Conservation (phyloP, 73 alveolate species). For the Paramecium caudatum region DNA sequence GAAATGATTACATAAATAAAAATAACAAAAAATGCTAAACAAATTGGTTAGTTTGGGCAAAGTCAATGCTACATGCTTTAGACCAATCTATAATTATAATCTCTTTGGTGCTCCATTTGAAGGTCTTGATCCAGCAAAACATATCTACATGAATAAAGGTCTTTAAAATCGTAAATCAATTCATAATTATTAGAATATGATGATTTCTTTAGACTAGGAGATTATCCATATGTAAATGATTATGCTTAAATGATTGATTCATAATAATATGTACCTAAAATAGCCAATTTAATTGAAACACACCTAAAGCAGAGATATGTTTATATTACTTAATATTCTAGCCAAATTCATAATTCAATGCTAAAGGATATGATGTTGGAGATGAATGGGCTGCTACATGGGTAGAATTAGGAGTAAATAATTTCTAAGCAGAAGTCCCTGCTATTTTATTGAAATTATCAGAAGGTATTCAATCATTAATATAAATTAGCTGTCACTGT, state of each 20-base stretch:
- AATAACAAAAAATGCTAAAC: constrained; percentile 28
- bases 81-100: constrained; percentile 39
- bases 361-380: not conserved
- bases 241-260: constrained; percentile 17
- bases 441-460: constrained; percentile 18
- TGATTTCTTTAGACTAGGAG: constrained; percentile 62
- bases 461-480: constrained; percentile 20
- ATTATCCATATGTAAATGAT: constrained; percentile 45
- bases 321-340: not conserved
- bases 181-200: constrained; percentile 33
- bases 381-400: constrained; percentile 52
- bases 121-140: constrained; percentile 69
- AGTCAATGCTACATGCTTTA: constrained; percentile 15
- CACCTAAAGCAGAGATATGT: constrained; percentile 24
- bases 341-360: constrained; percentile 43
- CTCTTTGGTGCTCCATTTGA: constrained; percentile 35
- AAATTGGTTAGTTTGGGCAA: constrained; percentile 56
- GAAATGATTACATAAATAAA: not conserved
- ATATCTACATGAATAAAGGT: constrained; percentile 64
- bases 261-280: not conserved
- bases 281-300: constrained; percentile 16
- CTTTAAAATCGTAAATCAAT: constrained; percentile 22
- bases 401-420: constrained; percentile 32
- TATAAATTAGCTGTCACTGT: constrained; percentile 11
- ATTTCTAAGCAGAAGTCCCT: not conserved